Evolutionary conservation across 352 stramenopile species (phyloP).

Genomic region (Globisporangium abappressorium): DNA sequence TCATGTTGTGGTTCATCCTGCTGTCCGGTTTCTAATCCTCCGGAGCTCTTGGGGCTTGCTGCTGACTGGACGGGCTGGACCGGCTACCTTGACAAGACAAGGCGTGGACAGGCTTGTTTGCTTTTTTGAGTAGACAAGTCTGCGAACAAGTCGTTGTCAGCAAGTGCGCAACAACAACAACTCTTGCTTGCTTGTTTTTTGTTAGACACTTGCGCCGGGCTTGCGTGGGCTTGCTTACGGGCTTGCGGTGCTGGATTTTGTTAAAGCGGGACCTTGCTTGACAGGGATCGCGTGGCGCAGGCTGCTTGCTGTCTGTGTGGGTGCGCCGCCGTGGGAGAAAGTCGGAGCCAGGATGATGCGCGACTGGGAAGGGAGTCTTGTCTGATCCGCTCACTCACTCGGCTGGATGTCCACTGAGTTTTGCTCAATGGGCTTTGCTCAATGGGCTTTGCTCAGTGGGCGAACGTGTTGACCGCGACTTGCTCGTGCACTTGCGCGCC

Average conservation of each 20-base stretch:
- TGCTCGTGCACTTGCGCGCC: not conserved
- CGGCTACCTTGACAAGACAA: not conserved
- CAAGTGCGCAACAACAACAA: not conserved
- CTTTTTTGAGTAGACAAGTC: not conserved
- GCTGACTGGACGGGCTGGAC: not conserved
- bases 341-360: not conserved
- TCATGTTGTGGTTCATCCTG: conserved; percentile 15
- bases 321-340: not conserved
- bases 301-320: not conserved
- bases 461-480: not conserved
- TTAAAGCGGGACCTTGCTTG: not conserved
- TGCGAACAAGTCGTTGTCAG: not conserved
- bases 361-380: not conserved
- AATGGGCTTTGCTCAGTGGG: too few relatives aligned
- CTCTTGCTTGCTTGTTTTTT: conserved; percentile 4
- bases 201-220: not conserved
- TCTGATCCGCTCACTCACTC: not conserved
- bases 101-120: not conserved
- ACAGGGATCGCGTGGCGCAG: not conserved
- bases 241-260: conserved; percentile 3
- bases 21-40: not conserved
- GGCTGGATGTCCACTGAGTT: not conserved
- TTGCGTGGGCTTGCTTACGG: not conserved
- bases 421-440: too few relatives aligned
- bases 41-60: not conserved